Conservation (phyloP, 371 early-diverging fungal genomes). For the Mycotypha africana region DNA sequence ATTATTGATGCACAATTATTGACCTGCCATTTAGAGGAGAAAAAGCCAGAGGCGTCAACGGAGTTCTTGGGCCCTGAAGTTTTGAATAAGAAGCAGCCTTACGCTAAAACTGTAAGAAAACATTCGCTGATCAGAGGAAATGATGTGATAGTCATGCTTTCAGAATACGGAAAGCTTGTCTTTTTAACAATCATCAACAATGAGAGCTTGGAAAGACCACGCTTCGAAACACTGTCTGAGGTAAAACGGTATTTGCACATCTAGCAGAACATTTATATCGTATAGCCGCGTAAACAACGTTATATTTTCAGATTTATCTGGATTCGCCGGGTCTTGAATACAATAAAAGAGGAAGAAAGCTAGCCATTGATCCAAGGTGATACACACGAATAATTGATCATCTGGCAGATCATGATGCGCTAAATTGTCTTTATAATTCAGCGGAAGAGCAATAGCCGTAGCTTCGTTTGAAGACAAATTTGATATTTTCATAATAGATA, state of each 20-base stretch:
- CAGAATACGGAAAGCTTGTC: constrained; percentile 37
- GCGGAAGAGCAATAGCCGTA: constrained; percentile 36
- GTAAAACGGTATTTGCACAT: no score
- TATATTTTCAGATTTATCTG: constrained; percentile 23
- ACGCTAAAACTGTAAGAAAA: constrained; percentile 10
- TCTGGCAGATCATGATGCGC: no score
- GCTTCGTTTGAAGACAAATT: constrained; percentile 35
- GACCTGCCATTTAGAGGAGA: constrained; percentile 12
- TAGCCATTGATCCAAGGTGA: constrained; percentile 41
- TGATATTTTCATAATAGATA: constrained; percentile 30
- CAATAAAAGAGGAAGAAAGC: constrained; percentile 24
- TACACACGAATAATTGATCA: no score
- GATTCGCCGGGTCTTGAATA: constrained; percentile 33
- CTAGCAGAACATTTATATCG: background rate
- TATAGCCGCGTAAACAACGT: no score
- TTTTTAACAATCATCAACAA: constrained; percentile 20
- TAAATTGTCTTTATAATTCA: no score
- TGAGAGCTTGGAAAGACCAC: constrained; percentile 4
- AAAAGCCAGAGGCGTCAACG: background rate
- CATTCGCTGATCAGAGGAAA: constrained; percentile 24
- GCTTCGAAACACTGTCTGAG: constrained; percentile 32
- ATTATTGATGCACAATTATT: constrained; percentile 22
- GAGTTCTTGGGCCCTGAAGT: no score
- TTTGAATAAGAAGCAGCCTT: no score
- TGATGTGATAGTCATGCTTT: constrained; percentile 29